These are phyloP conservation scores for Cucurbita moschata DNA, from an alignment of 306 rosid genomes.

Conservation along the genomic window DNA sequence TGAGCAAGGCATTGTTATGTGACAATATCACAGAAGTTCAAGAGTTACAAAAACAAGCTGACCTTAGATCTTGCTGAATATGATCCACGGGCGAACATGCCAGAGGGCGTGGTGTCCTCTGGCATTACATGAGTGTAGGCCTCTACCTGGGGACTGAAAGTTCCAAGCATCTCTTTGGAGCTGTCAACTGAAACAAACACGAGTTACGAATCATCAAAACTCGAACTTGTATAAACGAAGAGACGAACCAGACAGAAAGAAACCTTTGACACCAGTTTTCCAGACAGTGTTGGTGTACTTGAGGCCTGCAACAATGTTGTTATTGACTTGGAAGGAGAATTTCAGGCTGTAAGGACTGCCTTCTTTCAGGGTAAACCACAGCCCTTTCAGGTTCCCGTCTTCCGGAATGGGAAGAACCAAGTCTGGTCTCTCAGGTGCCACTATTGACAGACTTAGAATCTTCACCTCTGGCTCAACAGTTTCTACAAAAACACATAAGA, in stretches of 20 bases:
- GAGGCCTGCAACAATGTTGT: conserved; percentile 41
- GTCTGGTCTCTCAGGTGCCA: conserved; percentile 30
- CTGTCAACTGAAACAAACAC: conserved; percentile 22
- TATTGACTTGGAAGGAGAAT: conserved; percentile 29
- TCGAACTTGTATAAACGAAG: neutral
- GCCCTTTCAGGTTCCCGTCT: conserved; percentile 33
- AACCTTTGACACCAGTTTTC: conserved; percentile 38
- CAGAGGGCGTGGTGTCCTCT: conserved; percentile 37
- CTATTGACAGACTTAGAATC: conserved; percentile 27
- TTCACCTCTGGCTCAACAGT: conserved; percentile 38
- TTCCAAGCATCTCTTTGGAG: conserved; percentile 42
- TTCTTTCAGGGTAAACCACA: conserved; percentile 39
- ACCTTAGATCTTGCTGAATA: conserved; percentile 40
- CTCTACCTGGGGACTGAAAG: conserved; percentile 44
- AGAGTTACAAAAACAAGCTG: neutral
- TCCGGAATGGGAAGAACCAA: conserved; percentile 37
- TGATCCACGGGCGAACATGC: conserved; percentile 39
- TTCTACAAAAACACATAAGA: conserved; percentile 15
- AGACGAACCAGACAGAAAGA: neutral
- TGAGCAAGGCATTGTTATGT: neutral
- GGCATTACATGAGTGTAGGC: conserved; percentile 36
- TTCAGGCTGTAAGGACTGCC: conserved; percentile 30
- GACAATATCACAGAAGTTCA: neutral
- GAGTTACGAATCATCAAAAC: neutral
- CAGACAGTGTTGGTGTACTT: conserved; percentile 46